Evolutionary conservation across 2,329 filamentous ascomycete genomes (phyloP).

Genomic region (Apiospora sp.): DNA sequence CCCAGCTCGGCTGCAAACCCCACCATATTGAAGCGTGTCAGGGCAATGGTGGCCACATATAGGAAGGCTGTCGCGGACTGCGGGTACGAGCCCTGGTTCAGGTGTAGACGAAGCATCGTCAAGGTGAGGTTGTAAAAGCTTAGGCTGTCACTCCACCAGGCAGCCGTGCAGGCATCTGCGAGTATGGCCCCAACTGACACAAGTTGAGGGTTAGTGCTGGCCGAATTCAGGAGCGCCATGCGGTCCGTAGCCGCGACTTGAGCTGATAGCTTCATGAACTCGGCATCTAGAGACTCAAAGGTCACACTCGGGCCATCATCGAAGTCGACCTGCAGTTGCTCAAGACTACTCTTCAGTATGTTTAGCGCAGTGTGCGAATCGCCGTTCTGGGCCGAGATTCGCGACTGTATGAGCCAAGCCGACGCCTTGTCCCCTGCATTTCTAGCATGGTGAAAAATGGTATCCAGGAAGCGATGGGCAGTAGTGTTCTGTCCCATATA

Average conservation of each 20-base stretch:
- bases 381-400: slow-evolving; percentile 78
- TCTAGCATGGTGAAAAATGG: slow-evolving; percentile 74
- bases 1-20: slow-evolving; percentile 73
- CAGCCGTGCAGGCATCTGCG: slow-evolving; percentile 72
- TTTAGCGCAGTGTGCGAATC: slow-evolving; percentile 74
- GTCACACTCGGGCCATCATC: slow-evolving; percentile 64
- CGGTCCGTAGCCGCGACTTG: slow-evolving; percentile 67
- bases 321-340: slow-evolving; percentile 72
- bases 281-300: slow-evolving; percentile 79
- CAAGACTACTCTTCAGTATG: slow-evolving; percentile 74
- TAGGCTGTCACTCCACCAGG: slow-evolving; percentile 76
- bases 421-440: slow-evolving; percentile 82
- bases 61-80: slow-evolving; percentile 75
- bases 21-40: slow-evolving; percentile 75
- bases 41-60: slow-evolving; percentile 71
- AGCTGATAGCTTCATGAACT: slow-evolving; percentile 71
- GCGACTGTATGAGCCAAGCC: slow-evolving; percentile 83
- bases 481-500: slow-evolving; percentile 76
- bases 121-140: slow-evolving; percentile 77
- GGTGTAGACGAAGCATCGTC: slow-evolving; percentile 71
- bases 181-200: slow-evolving; percentile 74
- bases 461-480: slow-evolving; percentile 72
- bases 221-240: slow-evolving; percentile 51
- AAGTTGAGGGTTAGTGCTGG: slow-evolving; percentile 59
- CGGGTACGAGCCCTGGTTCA: slow-evolving; percentile 70